Evolutionary conservation across 768 basidiomycete genomes (phyloP).

Genomic region (Rhizopogon roseolus): DNA sequence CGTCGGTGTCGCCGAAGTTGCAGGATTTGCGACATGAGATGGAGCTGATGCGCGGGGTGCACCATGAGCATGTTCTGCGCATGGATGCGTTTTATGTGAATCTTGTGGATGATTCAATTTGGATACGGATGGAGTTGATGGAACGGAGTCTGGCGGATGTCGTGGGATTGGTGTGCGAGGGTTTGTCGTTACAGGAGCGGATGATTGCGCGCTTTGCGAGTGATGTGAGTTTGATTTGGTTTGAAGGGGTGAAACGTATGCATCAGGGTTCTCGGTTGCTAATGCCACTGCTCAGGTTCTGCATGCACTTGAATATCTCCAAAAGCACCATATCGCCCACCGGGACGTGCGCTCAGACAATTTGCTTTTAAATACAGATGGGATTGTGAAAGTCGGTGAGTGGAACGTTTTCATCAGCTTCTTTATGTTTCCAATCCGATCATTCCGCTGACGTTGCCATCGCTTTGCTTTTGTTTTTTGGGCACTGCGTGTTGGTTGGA

Average conservation of each 20-base stretch:
- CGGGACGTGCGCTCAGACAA: slow-evolving; percentile 86
- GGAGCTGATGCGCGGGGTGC: slow-evolving; percentile 47
- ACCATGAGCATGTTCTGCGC: slow-evolving; percentile 58
- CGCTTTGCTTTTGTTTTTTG: not conserved
- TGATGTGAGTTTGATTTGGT: slow-evolving; percentile 53
- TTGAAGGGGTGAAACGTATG: not conserved
- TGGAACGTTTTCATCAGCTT: slow-evolving; percentile 4
- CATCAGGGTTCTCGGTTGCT: not conserved
- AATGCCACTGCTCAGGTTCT: slow-evolving; percentile 44
- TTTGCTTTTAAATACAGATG: slow-evolving; percentile 61
- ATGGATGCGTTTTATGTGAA: slow-evolving; percentile 73
- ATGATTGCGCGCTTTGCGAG: slow-evolving; percentile 69
- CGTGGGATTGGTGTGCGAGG: slow-evolving; percentile 56
- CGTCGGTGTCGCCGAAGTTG: slow-evolving; percentile 53
- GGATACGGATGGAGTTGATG: slow-evolving; percentile 91
- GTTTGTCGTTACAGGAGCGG: slow-evolving; percentile 61
- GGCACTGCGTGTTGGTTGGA: not conserved
- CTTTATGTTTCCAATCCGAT: not conserved
- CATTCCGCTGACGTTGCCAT: not conserved
- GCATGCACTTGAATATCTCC: slow-evolving; percentile 61
- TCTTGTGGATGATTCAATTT: slow-evolving; percentile 51
- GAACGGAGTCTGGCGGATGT: slow-evolving; percentile 84
- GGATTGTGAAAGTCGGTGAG: slow-evolving; percentile 72
- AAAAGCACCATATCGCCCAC: slow-evolving; percentile 66
- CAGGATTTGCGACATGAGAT: slow-evolving; percentile 60